Base-by-base conservation (phyloP, 176 grass and related monocot genomes). In the Musa troglodytarum region DNA sequence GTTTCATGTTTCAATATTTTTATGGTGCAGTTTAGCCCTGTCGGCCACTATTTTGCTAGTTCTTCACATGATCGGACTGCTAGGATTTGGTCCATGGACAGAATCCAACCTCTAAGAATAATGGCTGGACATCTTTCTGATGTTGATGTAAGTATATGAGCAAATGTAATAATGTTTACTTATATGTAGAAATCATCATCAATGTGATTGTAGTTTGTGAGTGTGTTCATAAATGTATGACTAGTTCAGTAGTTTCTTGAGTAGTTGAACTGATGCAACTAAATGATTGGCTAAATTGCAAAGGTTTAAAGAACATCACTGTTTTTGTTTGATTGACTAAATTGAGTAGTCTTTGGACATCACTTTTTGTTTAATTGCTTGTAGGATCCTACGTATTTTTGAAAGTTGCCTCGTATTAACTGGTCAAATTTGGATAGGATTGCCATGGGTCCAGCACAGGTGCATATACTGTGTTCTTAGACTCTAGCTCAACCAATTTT, bases 61-160 rank as follows among this genome's bases (percentile, higher is more conserved):
- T 86, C 86, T 77, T 98, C 94, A 22, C 94, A 98, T 89, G 94
- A 98, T 73, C 87, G 90, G 81, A 98, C 94, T 28, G 94, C 90
- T 86, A 86, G 90, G 91, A 89, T 98, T 74, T 98, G 95, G 95
- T 93, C 95, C 52, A 89, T 93, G 88, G 95, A 98, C 75, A 93
- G 87, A 91, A 87, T 98, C 59, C 90, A 98, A 68, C 95, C 95
- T 83, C 84, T 98, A 77, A 84, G 95, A 53, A 90, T 98, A 77
- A 90, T 98, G 90, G 84, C 90, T 24, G 95, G 95, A 24, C 95
- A 98, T 89, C 88, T 98, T 77, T 90, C 95, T 80, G 90, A 98
- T 89, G 95, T 93, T 76, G 95, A 98, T 89, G 95, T 98, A 91
- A 91, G 90, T 86, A 13, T 25, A 74, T 23, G 6, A 43, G 34